Base-by-base conservation (phyloP, 768 basidiomycete species). In the Porpolomopsis calyptriformis region DNA sequence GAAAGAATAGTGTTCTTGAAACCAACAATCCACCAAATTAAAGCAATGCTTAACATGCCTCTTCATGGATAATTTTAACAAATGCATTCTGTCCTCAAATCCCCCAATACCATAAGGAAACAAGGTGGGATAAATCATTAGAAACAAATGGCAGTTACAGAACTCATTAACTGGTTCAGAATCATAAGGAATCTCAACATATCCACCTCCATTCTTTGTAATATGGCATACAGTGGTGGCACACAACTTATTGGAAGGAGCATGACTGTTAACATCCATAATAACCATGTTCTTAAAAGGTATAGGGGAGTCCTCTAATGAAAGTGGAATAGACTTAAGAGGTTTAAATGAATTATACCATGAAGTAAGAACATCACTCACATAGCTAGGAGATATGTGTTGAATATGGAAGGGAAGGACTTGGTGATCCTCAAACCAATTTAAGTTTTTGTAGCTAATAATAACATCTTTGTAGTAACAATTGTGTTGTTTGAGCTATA, bases 81-180 rank as follows among this genome's bases (percentile, higher is more conserved):
- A 14, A 0, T 66, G 36, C 5, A 33, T 18, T 1, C 12, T 11
- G 48, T 73, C 55, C 45, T 73, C 64, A 49, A 69, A 66, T 1
- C 71, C 70, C 1, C 71, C 68, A 19, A 64, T 49, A 0, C 72
- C 68, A 53, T 62, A 72, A 0, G 70, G 70, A 55, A 64, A 72
- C 1, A 74, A 42, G 0, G 67, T 66, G 2, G 71, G 69, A 53
- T 66, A 72, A n/a, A 69, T 60, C 48, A 55, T 59, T 1, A 68
- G 67, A 37, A 73, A 65, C n/a, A 72, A 34, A 8, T 33, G 4
- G 1, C 61, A 61, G 49, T 71, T 67, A 27, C 49, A 49, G 52
- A 65, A 69, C 42, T 69, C 64, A 52, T 65, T 65, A 0, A 57
- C 57, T 5, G 65, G 62, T 3, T 22, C 11, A 12, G 56, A 44